Conservation (phyloP, 192 early-diverging fungal species). For the Globomyces pollinis-pini region DNA sequence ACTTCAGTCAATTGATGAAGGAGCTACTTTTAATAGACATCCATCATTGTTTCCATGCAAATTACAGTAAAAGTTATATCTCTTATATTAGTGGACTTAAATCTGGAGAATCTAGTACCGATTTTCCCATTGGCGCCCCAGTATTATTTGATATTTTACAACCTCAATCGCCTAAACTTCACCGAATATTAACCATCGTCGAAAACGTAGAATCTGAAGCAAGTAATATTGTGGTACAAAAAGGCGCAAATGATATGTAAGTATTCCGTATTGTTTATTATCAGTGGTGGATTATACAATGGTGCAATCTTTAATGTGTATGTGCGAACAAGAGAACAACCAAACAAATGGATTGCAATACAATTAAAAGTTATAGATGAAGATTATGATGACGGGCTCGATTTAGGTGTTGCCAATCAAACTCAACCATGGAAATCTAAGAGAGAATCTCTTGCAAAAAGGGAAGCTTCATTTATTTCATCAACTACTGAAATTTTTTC, state of each 20-base stretch:
- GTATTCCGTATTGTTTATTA: background rate
- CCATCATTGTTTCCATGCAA: conserved; percentile 45
- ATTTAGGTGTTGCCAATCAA: conserved; percentile 2
- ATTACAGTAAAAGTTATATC: conserved; percentile 19
- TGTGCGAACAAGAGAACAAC: conserved; percentile 24
- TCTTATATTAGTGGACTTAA: conserved; percentile 27
- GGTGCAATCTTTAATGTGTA: conserved; percentile 49
- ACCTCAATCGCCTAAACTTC: conserved; percentile 32
- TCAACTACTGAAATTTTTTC: background rate
- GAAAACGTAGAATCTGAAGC: conserved; percentile 39
- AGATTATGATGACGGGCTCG: conserved; percentile 44
- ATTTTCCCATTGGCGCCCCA: conserved; percentile 46
- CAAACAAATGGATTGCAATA: conserved; percentile 41
- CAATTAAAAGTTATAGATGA: conserved; percentile 52
- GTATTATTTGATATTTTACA: conserved; percentile 52
- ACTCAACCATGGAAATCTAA: background rate
- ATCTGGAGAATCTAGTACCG: conserved; percentile 15
- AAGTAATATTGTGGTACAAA: conserved; percentile 42
- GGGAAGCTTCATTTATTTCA: background rate
- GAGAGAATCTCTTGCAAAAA: background rate
- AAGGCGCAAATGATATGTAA: conserved; percentile 24
- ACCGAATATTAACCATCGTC: conserved; percentile 42
- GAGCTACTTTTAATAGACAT: conserved; percentile 33
- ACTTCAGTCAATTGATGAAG: background rate
- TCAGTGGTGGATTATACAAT: conserved; percentile 12